Evolutionary conservation across 2,329 filamentous ascomycete genomes (phyloP), one percentile per base, ranked within the genome.

Genomic region (Parafenestella ontariensis): DNA sequence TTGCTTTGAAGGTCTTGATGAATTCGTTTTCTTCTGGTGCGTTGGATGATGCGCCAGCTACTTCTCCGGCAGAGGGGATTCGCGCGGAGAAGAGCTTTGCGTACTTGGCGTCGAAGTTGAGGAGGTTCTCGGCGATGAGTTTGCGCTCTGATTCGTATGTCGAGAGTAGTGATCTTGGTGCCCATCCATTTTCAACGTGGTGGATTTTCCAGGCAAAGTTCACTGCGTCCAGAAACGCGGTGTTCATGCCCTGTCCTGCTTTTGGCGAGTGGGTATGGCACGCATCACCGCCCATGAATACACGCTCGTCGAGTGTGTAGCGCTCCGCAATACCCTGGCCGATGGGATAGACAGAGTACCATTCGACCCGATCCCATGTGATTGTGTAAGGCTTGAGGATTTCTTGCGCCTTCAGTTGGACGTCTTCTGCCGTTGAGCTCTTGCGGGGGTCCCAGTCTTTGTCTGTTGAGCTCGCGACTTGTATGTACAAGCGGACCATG

Each of bases 131-230:
- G 5, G 94, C 94, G 37, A 96, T 89, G 52, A 89, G 83, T 72
- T 91, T 93, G 52, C 93, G 88, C 77, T 97, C 93, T 2, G 84
- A 82, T 77, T 97, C 91, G 74, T 97, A 98, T 0, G 93, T 95
- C 58, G 87, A 85, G 46, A 98, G 83, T 17, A 95, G 82, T 3
- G 85, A 85, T 56, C 90, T 88, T 26, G 87, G 79, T 1, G 92
- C 91, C 63, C 96, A 91, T 11, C 92, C 92, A 23, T 84, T 83
- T 72, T 96, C 92, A 9, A 97, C 94, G 31, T 90, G 87, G 72
- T 96, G 93, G 46, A 97, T 90, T 80, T 98, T 98, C 93, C 93
- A 98, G 7, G 93, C 93, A 36, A 98, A 82, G 75, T 97, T 98
- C 56, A 92, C 85, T 0, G 92, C 92, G 66, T 83, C 81, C 43